Evolutionary conservation across 2,329 filamentous ascomycete genomes (phyloP).

Genomic region (Fusarium chlamydosporum): DNA sequence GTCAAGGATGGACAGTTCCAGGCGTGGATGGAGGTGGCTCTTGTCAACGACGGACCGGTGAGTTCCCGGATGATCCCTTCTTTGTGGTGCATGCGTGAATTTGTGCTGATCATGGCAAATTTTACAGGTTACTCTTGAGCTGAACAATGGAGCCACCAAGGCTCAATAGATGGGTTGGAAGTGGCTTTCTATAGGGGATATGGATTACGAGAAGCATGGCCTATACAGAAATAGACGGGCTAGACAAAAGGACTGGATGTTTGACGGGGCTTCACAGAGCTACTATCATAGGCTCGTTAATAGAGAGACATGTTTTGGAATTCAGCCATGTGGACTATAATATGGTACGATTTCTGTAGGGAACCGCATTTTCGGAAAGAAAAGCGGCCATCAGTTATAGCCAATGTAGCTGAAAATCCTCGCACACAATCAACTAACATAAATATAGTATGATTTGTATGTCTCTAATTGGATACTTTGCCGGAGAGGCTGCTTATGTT

Average conservation of each 20-base stretch:
- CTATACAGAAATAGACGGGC: constrained; percentile 18
- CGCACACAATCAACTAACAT: constrained; percentile 9
- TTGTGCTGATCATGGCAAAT: neutral
- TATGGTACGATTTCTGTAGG: constrained; percentile 8
- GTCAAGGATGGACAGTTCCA: constrained; percentile 98
- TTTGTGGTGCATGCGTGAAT: neutral
- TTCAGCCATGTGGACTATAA: constrained; percentile 5
- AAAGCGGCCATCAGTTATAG: neutral
- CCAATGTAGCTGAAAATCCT: neutral
- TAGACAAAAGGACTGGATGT: constrained; percentile 28
- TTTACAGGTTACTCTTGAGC: constrained; percentile 48
- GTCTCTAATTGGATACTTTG: constrained; percentile 12
- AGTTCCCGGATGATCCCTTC: constrained; percentile 36
- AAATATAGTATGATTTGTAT: neutral
- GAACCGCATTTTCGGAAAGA: neutral
- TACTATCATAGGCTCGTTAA: neutral
- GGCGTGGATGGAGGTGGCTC: constrained; percentile 97
- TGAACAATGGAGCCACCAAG: constrained; percentile 46
- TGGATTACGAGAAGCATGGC: constrained; percentile 3
- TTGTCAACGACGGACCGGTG: constrained; percentile 88
- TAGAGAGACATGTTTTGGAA: constrained; percentile 11
- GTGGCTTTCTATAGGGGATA: constrained; percentile 18
- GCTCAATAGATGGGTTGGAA: constrained; percentile 19
- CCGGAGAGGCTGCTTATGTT: constrained; percentile 19
- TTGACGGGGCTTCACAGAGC: neutral